These are phyloP conservation scores for Gossypioides kirkii DNA, from an alignment of 345 rosid genomes.

Conservation along the genomic window DNA sequence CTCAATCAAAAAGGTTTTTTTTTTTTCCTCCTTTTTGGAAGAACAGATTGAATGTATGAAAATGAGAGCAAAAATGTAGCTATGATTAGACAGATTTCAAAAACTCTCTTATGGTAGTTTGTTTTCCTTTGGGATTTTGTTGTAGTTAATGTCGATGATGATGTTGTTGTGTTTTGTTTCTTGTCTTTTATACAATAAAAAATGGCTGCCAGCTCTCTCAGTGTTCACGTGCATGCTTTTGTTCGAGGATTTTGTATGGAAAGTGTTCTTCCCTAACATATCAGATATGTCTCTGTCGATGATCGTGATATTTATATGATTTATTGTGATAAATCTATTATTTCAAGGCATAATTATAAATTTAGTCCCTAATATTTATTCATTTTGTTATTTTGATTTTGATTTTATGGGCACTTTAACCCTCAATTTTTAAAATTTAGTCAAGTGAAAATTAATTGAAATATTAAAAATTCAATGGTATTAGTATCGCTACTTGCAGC, in stretches of 20 bases:
- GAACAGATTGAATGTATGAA: not conserved
- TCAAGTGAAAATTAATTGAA: no score
- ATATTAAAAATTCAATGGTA: no score
- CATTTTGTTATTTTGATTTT: no score
- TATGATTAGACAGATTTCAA: conserved; percentile 9
- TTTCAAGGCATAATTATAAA: no score
- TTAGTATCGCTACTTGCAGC: no score
- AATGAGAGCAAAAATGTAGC: conserved; percentile 11
- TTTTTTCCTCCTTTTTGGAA: not conserved
- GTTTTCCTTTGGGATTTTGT: not conserved
- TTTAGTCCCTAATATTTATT: no score
- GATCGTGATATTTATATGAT: not conserved
- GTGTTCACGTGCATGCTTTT: conserved; percentile 30
- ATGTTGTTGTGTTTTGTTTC: not conserved
- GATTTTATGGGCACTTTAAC: no score
- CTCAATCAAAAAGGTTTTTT: not conserved
- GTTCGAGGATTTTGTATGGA: conserved; percentile 17
- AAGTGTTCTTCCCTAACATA: not conserved
- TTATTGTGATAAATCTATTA: no score
- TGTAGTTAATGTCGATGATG: conserved; percentile 9
- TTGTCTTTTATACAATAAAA: conserved; percentile 11
- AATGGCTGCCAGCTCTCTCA: conserved; percentile 26
- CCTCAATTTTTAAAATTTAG: no score
- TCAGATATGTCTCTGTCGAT: not conserved
- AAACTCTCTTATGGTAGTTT: not conserved